These are phyloP conservation scores for Coemansia sp. DNA, from an alignment of 192 early-diverging fungal species.

Conservation along the genomic window DNA sequence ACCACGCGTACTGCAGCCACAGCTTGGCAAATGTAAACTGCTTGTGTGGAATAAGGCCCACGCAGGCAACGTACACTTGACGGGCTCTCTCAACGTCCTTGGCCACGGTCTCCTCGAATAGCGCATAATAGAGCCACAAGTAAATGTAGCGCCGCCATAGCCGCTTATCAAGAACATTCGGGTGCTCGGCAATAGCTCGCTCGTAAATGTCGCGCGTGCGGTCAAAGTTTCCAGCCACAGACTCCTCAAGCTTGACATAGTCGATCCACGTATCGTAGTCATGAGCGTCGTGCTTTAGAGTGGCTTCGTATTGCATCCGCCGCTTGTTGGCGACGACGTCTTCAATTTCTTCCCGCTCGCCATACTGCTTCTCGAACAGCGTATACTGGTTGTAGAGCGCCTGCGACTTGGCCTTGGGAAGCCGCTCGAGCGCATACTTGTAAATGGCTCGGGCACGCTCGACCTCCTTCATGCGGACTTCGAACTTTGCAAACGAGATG, in stretches of 20 bases:
- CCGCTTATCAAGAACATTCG: conserved; percentile 82
- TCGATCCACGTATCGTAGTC: conserved; percentile 99
- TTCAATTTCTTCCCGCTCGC: conserved; percentile 85
- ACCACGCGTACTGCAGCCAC: conserved; percentile 93
- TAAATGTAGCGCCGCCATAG: conserved; percentile 98
- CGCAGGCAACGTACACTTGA: conserved; percentile 78
- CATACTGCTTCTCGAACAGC: conserved; percentile 96
- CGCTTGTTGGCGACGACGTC: conserved; percentile 87
- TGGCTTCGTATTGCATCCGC: conserved; percentile 85
- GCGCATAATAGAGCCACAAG: conserved; percentile 97
- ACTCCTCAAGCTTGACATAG: conserved; percentile 87
- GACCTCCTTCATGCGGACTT: conserved; percentile 81
- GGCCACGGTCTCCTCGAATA: conserved; percentile 89
- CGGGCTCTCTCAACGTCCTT: conserved; percentile 80
- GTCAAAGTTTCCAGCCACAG: conserved; percentile 59
- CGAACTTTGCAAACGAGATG: conserved; percentile 96
- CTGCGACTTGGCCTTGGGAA: conserved; percentile 80
- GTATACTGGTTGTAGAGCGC: conserved; percentile 92
- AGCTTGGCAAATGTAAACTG: conserved; percentile 96
- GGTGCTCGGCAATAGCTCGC: conserved; percentile 88
- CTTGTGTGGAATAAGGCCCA: conserved; percentile 89
- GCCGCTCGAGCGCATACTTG: conserved; percentile 87
- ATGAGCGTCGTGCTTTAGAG: conserved; percentile 65
- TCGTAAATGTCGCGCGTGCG: conserved; percentile 94
- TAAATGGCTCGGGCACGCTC: conserved; percentile 96